Evolutionary conservation across 176 grass and related monocot genomes (phyloP).

Genomic region (Poa annua): DNA sequence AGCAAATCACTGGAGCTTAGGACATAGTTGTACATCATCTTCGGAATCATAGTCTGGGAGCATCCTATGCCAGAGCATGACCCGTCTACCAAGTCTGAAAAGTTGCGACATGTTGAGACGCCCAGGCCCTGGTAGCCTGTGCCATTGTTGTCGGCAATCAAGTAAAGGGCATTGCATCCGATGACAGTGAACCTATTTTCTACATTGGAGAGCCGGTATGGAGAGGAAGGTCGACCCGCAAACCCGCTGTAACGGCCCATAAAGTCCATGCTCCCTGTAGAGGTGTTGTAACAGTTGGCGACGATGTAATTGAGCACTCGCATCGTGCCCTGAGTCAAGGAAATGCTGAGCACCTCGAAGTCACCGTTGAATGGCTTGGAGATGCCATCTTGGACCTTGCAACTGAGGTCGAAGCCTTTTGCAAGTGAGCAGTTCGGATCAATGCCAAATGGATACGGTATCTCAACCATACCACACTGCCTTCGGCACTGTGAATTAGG

Average conservation of each 20-base stretch:
- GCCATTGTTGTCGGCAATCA: fast-evolving
- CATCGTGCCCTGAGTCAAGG: neutral
- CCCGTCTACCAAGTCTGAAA: neutral
- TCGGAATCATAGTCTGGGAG: constrained; percentile 38
- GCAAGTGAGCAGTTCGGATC: constrained; percentile 21
- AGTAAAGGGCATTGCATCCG: constrained; percentile 43
- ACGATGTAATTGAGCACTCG: neutral
- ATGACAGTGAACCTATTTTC: constrained; percentile 55
- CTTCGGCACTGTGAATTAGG: constrained; percentile 18
- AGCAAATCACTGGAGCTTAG: fast-evolving
- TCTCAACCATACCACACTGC: constrained; percentile 39
- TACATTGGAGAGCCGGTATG: constrained; percentile 12
- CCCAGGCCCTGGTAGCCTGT: constrained; percentile 13
- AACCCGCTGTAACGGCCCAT: fast-evolving
- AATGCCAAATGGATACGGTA: constrained; percentile 56
- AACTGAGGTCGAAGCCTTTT: neutral
- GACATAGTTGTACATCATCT: fast-evolving
- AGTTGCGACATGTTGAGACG: neutral
- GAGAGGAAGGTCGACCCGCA: fast-evolving
- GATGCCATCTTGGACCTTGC: neutral
- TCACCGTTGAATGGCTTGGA: neutral
- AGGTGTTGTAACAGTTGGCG: neutral
- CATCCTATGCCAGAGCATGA: constrained; percentile 47
- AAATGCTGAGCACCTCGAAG: neutral
- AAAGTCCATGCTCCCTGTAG: neutral